Conservation (phyloP, 2,329 filamentous ascomycete genomes). For the Zopfia rhizophila region DNA sequence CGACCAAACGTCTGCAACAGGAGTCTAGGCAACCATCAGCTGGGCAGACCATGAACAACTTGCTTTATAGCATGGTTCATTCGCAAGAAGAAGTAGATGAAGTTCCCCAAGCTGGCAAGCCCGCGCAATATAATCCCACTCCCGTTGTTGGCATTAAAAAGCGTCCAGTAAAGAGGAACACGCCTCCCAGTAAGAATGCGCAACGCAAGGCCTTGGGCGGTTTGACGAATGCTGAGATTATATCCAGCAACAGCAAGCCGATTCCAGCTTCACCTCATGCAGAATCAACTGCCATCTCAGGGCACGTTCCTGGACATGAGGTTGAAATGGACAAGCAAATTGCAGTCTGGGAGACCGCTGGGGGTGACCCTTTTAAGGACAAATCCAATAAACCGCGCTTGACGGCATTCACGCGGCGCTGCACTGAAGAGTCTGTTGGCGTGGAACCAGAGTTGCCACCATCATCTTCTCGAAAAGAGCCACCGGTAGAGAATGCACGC, state of each 20-base stretch:
- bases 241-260: slow-evolving; percentile 56
- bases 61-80: not conserved
- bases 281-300: slow-evolving; percentile 53
- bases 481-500: no score
- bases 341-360: slow-evolving; percentile 38
- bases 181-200: slow-evolving; percentile 13
- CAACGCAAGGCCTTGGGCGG: slow-evolving; percentile 7
- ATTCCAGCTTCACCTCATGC: slow-evolving; percentile 53
- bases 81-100: not conserved
- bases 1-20: not conserved
- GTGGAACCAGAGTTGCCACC: slow-evolving; percentile 1
- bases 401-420: slow-evolving; percentile 37
- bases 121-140: not conserved
- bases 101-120: not conserved
- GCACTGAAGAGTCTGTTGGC: slow-evolving; percentile 31
- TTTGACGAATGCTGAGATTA: slow-evolving; percentile 29
- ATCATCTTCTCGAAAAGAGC: no score
- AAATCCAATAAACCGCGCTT: slow-evolving; percentile 7
- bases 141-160: not conserved
- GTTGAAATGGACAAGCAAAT: slow-evolving; percentile 42
- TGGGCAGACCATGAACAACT: not conserved
- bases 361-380: slow-evolving; percentile 41
- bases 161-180: slow-evolving; percentile 1
- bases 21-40: not conserved
- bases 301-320: slow-evolving; percentile 38